Evolutionary conservation across 2,329 filamentous ascomycete genomes (phyloP), one percentile per base, ranked within the genome.

Genomic region (Biscogniauxia sp.): DNA sequence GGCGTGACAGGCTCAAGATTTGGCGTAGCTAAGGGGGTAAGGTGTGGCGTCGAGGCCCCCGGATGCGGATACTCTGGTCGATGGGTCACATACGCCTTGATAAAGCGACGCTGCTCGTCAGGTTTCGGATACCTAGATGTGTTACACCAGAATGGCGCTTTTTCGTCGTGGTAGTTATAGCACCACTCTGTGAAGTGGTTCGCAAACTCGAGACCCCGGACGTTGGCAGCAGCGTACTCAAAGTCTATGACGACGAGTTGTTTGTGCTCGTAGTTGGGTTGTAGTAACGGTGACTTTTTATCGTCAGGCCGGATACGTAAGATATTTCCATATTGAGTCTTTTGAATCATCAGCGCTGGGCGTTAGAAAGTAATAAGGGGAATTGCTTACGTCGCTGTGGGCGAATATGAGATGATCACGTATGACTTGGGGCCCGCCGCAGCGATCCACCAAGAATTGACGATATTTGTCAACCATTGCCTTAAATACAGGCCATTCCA

Each of bases 101-200:
- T 82, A 75, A 97, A 97, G 41, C 90, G 89, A 62, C 84, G 84
- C 73, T 97, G 95, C 74, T 97, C 89, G 59, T 93, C 90, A 0
- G 82, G 77, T 0, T 82, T 92, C 0, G 95, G 95, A 75, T 97
- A 99, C 57, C 79, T 76, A 57, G 79, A 78, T 5, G 84, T 84
- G 69, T 89, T 87, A 80, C 91, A 94, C 25, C 81, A 85, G 78
- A 86, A 87, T 0, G 92, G 80, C 32, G 77, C 78, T 26, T 80
- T 78, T 2, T 85, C 76, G 72, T 95, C 88, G 73, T 97, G 93
- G 76, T 99, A 99, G 77, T 99, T 94, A 81, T 98, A 98, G 69
- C 92, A 91, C 95, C 95, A 99, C 77, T 99, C 95, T 0, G 92
- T 91, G 76, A 99, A 99, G 76, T 99, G 95, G 74, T 99, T 99